These are phyloP conservation scores for Lodderomyces jiufengensis DNA, from an alignment of 1,139 yeast genomes.

Conservation along the genomic window DNA sequence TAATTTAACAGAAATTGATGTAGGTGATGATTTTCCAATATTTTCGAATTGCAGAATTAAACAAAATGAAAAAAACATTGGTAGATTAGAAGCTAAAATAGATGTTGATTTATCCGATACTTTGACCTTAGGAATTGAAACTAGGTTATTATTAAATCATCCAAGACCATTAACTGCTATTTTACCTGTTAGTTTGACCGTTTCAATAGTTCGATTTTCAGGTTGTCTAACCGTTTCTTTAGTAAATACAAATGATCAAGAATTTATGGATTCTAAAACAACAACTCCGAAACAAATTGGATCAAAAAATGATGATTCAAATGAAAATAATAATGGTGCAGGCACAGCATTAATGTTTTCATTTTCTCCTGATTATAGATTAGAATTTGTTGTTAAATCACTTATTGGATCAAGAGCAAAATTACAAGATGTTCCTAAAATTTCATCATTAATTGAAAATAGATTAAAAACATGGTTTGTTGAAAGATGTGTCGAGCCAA, in stretches of 20 bases:
- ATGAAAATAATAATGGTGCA: conserved; percentile 16
- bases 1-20: conserved; percentile 79
- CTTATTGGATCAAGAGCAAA: conserved; percentile 90
- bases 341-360: conserved; percentile 82
- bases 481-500: conserved; percentile 90
- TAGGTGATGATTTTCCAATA: conserved; percentile 94
- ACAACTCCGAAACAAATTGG: not conserved
- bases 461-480: conserved; percentile 85
- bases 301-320: not conserved
- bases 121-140: conserved; percentile 83
- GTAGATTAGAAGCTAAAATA: conserved; percentile 80
- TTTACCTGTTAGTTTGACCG: conserved; percentile 76
- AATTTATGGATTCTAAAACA: conserved; percentile 15
- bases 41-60: conserved; percentile 87
- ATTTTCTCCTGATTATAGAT: conserved; percentile 83
- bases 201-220: conserved; percentile 88
- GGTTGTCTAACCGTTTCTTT: conserved; percentile 85
- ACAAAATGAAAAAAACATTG: conserved; percentile 45
- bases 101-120: conserved; percentile 92
- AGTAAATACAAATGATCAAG: conserved; percentile 48
- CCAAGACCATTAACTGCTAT: conserved; percentile 86
- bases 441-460: conserved; percentile 78
- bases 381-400: conserved; percentile 83
- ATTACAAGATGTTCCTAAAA: conserved; percentile 88
- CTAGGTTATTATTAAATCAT: conserved; percentile 73